phyloP scores from a whole-genome alignment of 1,284 basidiomycete genomes.

The Gymnopus androsaceus region DNA sequence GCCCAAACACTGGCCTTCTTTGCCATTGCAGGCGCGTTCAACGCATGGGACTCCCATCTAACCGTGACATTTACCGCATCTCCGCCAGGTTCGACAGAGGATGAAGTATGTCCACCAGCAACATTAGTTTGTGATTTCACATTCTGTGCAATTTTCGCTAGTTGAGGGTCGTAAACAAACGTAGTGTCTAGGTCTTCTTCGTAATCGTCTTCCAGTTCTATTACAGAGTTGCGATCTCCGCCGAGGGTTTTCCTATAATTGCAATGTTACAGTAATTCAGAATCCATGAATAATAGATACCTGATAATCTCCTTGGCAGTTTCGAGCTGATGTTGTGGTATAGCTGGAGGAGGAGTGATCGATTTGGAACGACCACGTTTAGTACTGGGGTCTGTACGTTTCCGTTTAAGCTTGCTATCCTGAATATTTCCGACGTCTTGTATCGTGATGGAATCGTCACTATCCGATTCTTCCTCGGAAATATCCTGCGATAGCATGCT shows the following conservation, averaged over 20 bases:
- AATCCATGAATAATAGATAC: conserved; percentile 37
- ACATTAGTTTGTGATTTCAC: conserved; percentile 22
- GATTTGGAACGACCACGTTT: conserved; percentile 64
- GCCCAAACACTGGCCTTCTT: conserved; percentile 43
- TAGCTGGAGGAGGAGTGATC: conserved; percentile 69
- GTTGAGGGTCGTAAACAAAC: conserved; percentile 59
- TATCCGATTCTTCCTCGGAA: conserved; percentile 49
- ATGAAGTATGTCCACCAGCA: conserved; percentile 19
- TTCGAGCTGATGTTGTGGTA: conserved; percentile 52
- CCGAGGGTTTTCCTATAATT: conserved; percentile 49
- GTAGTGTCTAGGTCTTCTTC: conserved; percentile 53
- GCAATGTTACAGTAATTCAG: neutral
- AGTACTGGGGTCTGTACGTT: conserved; percentile 30
- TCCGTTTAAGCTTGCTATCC: conserved; percentile 34
- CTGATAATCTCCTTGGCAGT: conserved; percentile 57
- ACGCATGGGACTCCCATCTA: conserved; percentile 65
- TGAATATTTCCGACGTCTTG: conserved; percentile 34
- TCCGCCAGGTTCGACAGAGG: conserved; percentile 24
- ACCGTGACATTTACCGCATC: conserved; percentile 53
- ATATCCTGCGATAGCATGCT: conserved; percentile 41
- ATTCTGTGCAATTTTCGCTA: conserved; percentile 51
- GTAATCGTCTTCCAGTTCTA: conserved; percentile 32
- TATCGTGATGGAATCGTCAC: conserved; percentile 29
- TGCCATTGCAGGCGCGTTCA: conserved; percentile 42
- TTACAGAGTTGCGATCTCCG: conserved; percentile 41